Conservation (phyloP, 495 filamentous ascomycete species). For the Pseudoneurospora amorphoporcata region DNA sequence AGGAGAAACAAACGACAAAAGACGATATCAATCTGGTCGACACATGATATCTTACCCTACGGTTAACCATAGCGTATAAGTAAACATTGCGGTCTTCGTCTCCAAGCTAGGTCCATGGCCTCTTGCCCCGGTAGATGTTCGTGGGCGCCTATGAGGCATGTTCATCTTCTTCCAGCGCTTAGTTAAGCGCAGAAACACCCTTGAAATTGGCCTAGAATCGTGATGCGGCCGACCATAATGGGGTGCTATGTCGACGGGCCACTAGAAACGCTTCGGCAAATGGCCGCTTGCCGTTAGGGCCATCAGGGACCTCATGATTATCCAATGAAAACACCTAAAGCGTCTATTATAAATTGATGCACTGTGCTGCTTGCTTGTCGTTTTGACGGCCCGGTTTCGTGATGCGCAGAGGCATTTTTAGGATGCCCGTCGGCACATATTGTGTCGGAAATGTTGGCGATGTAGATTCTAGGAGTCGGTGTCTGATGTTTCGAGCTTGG, state of each 20-base stretch:
- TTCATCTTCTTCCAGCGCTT: not conserved
- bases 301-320: not conserved
- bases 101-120: not conserved
- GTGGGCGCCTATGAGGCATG: not conserved
- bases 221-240: not conserved
- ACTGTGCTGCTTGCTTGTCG: not conserved
- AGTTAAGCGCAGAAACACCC: not conserved
- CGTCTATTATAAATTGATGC: not conserved
- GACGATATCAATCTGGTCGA: not conserved
- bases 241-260: not conserved
- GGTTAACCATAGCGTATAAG: not conserved
- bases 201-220: not conserved
- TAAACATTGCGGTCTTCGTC: not conserved
- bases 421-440: not conserved
- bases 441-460: not conserved
- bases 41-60: not conserved
- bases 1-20: too few species aligned
- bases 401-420: not conserved
- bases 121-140: not conserved
- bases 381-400: not conserved
- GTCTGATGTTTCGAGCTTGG: not conserved
- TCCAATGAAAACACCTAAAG: not conserved
- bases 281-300: not conserved
- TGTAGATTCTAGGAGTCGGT: not conserved
- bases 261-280: not conserved